A percentile compares a stretch with the other conserved stretches of the same genome.
phyloP scores from a whole-genome alignment of 2,329 filamentous ascomycete genomes.

The Nothophaeocryptopus gaeumannii region DNA sequence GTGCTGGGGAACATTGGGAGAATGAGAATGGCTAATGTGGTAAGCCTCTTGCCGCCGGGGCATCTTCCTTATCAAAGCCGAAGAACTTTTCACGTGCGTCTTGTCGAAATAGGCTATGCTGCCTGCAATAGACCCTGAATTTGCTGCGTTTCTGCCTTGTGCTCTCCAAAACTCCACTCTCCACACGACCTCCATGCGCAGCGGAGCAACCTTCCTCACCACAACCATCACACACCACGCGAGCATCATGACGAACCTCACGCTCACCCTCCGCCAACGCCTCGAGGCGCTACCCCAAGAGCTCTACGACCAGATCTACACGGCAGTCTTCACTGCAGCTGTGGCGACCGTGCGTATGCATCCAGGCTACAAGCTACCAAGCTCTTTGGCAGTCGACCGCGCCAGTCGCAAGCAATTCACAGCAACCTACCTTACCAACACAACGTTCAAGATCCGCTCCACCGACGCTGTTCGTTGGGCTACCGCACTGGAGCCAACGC shows the following conservation, averaged over 20 bases:
- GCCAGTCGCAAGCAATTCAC: not conserved
- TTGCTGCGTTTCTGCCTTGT: no score
- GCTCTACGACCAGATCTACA: conserved; percentile 11
- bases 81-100: no score
- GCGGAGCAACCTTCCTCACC: no score
- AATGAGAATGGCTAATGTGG: no score
- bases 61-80: no score
- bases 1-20: no score
- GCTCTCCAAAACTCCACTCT: no score
- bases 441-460: not conserved
- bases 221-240: not conserved
- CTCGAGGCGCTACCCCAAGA: conserved; percentile 8
- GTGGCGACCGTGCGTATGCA: not conserved
- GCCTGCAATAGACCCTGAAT: no score
- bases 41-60: no score
- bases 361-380: not conserved
- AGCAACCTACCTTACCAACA: not conserved
- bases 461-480: not conserved
- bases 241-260: not conserved
- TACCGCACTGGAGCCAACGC: not conserved
- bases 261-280: not conserved
- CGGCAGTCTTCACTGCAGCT: conserved; percentile 4
- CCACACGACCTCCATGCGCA: no score
- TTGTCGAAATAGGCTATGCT: no score
- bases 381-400: conserved; percentile 2